phyloP scores from a whole-genome alignment of 805 yeast genomes.

The Candida caryicola region DNA sequence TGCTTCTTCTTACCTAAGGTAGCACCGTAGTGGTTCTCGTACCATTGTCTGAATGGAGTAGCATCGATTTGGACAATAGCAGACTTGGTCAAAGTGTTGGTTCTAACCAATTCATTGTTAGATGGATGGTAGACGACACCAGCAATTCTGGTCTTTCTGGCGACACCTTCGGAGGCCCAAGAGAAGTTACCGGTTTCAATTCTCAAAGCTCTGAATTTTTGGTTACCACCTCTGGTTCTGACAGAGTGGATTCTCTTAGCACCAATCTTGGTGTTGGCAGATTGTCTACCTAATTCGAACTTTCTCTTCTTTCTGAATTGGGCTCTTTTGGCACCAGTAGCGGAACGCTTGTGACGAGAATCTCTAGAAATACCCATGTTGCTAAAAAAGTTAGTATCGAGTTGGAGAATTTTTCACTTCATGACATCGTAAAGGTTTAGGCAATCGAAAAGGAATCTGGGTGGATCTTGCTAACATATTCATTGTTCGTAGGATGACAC shows the following conservation, averaged over 20 bases:
- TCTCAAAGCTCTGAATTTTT: constrained; percentile 99
- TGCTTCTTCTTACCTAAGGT: constrained; percentile 81
- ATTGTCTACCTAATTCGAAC: constrained; percentile 99
- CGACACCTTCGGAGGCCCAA: constrained; percentile 98
- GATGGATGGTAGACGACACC: constrained; percentile 99
- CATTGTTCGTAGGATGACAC: too few species aligned
- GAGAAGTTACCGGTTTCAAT: constrained; percentile 99
- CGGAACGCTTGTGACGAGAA: constrained; percentile 99
- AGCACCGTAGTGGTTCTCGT: constrained; percentile 96
- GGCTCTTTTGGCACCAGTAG: constrained; percentile 99
- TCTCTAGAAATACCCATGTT: constrained; percentile 99
- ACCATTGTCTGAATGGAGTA: constrained; percentile 99
- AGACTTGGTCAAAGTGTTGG: constrained; percentile 98
- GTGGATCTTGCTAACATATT: not conserved
- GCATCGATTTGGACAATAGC: constrained; percentile 99
- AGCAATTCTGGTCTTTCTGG: constrained; percentile 98
- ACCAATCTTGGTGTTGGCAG: constrained; percentile 99
- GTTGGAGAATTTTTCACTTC: not conserved
- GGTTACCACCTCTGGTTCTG: constrained; percentile 99
- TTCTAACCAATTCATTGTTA: constrained; percentile 99
- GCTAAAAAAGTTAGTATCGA: constrained; percentile 23
- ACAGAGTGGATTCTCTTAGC: constrained; percentile 98
- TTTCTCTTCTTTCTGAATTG: constrained; percentile 99
- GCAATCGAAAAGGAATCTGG: too few species aligned
- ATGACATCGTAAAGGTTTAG: too few species aligned